Base-by-base conservation (phyloP, 352 stramenopile species). In the Globisporangium takayamanum region DNA sequence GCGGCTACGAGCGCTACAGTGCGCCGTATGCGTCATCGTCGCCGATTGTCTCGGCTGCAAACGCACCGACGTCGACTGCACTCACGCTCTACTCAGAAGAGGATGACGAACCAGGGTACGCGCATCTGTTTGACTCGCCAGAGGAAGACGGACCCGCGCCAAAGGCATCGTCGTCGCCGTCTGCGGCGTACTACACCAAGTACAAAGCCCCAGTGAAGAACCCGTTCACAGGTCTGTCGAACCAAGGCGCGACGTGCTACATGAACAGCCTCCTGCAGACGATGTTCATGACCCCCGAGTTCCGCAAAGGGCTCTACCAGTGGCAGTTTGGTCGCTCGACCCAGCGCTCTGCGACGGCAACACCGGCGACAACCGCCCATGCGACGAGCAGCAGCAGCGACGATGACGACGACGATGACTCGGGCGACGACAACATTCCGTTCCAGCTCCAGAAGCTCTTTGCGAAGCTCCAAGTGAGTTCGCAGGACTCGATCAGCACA, bases 241-340 rank as follows among this genome's bases (percentile, higher is more conserved):
- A 97, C 64, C 89, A 97, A 57, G 90, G 87, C 22, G 88, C 87
- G 15, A 97, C 88, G n/a, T 97, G 90, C 69, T 97, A 97, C 73
- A 96, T 97, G 86, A 97, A 97, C 69, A 94, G 80, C 49, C 64
- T 97, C 47, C 73, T 97, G 45, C 90, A 97, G 74, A 94, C 82
- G 60, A 88, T 97, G 72, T 97, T 87, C 62, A 93, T 96, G 80
- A 93, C 92, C 36, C 81, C 78, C 1, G 87, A 94, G 59, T 87
- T 97, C 62, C 82, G 89, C 8, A 75, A 88, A 52, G 75, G 87
- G 53, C 68, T 95, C 62, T 93, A 96, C 63, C 66, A 78, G 50
- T 94, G 80, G 76, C 70, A 68, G 33, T 74, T 63, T 18, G 53
- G 60, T 11, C 45, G 45, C 16, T 56, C 48, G 3, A 42, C 15